Evolutionary conservation across 1,284 basidiomycete species (phyloP).

Genomic region (Puccinia triticina): DNA sequence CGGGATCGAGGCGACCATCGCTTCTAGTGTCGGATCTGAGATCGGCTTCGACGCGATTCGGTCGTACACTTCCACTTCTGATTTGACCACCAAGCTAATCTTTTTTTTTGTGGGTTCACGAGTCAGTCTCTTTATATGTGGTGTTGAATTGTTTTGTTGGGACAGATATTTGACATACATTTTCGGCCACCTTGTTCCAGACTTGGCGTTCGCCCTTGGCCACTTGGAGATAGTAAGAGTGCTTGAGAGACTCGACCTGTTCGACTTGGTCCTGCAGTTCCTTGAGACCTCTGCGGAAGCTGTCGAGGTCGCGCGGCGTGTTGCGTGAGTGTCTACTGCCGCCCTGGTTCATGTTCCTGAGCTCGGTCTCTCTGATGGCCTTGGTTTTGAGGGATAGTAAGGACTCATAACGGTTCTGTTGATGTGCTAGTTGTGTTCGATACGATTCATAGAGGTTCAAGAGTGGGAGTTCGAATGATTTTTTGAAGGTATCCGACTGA

Average conservation of each 20-base stretch:
- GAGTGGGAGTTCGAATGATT: constrained; percentile 56
- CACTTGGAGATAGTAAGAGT: constrained; percentile 55
- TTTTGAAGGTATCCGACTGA: constrained; percentile 57
- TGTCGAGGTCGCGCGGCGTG: constrained; percentile 54
- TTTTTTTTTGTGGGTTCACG: not conserved
- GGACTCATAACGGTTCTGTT: constrained; percentile 56
- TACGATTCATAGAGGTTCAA: constrained; percentile 55
- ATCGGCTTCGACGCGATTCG: constrained; percentile 61
- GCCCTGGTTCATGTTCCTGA: constrained; percentile 55
- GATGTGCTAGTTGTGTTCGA: constrained; percentile 48
- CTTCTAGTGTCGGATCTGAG: constrained; percentile 61
- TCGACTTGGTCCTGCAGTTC: constrained; percentile 56
- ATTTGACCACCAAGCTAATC: constrained; percentile 55
- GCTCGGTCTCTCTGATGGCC: constrained; percentile 56
- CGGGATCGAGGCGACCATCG: constrained; percentile 60
- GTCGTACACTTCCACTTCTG: constrained; percentile 58
- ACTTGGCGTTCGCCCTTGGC: constrained; percentile 54
- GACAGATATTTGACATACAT: constrained; percentile 47
- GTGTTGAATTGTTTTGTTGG: not conserved
- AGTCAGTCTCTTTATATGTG: constrained; percentile 4
- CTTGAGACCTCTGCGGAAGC: constrained; percentile 55
- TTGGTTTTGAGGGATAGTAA: constrained; percentile 55
- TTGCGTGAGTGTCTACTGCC: constrained; percentile 50
- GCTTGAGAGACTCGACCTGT: constrained; percentile 55
- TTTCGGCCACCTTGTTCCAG: constrained; percentile 55